Percentiles rank a stretch among this genome's conserved stretches.
Evolutionary conservation across 208 protist genomes (phyloP).

Genomic region (Zelonia costaricensis): DNA sequence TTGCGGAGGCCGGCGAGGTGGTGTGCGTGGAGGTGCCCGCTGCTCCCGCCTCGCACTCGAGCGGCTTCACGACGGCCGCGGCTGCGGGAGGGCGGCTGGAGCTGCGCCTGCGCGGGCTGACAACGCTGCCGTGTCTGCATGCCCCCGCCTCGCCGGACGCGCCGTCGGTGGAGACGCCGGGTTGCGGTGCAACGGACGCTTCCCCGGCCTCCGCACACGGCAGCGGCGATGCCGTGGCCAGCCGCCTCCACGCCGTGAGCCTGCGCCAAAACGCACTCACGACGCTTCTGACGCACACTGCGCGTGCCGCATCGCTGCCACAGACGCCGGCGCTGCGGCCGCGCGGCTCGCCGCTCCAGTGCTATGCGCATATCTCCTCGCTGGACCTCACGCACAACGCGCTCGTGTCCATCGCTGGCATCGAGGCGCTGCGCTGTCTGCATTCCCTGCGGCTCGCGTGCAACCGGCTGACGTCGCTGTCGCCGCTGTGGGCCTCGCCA

Average conservation of each 20-base stretch:
- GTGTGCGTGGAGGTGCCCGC: constrained; percentile 3
- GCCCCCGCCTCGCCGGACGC: neutral
- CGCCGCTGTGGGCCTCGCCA: constrained; percentile 47
- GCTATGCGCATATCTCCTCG: constrained; percentile 44
- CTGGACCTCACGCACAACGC: constrained; percentile 67
- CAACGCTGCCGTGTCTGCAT: constrained; percentile 53
- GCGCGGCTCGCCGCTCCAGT: constrained; percentile 22
- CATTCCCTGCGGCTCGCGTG: constrained; percentile 52
- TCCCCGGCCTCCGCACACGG: constrained; percentile 30
- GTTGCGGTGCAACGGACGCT: too few relatives aligned
- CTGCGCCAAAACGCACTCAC: constrained; percentile 44
- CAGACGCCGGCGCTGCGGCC: neutral
- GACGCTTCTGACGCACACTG: constrained; percentile 12
- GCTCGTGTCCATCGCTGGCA: constrained; percentile 45
- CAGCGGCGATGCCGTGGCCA: constrained; percentile 29
- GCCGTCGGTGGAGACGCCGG: neutral
- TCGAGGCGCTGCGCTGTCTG: constrained; percentile 47
- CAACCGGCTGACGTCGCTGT: constrained; percentile 54
- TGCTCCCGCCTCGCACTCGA: neutral
- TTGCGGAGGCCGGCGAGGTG: neutral
- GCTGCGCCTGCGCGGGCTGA: constrained; percentile 19
- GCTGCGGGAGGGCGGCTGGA: constrained; percentile 23
- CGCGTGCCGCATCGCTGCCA: neutral
- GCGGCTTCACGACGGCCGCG: neutral
- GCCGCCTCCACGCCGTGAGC: constrained; percentile 31